Base-by-base conservation (phyloP, 2,329 filamentous ascomycete species). In the Ciborinia camelliae region DNA sequence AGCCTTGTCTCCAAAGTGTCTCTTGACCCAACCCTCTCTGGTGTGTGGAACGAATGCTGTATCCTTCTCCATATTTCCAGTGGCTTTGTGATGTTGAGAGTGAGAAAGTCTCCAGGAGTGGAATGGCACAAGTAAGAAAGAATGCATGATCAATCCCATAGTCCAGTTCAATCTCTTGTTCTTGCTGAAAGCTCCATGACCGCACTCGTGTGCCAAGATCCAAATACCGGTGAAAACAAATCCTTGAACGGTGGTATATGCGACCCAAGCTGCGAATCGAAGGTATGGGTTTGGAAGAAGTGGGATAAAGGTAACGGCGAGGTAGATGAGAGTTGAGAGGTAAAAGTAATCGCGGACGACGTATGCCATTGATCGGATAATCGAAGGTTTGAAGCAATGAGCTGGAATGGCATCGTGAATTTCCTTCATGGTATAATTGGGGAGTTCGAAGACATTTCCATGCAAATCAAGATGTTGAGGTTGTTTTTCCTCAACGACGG, bases 101-200 rank as follows among this genome's bases (percentile, higher is more conserved):
- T 91, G 89, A 39, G 84, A 87, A 74, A 86, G 86, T 77, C 89
- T 86, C 88, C 88, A 91, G 57, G 84, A 86, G 78, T 90, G 90
- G 78, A 87, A 91, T 4, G 89, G 89, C 2, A 89, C 87, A 66
- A 89, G 76, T 45, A 91, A 80, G 69, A 83, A 81, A 6, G 86
- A 89, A 79, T 91, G 88, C 51, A 86, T 77, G 63, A 83, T 76
- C 80, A 87, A 88, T 64, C 89, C 89, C 68, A 88, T 80, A 26
- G 82, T 76, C 72, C 88, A 83, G 75, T 90, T 90, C 68, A 89
- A 73, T 54, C 71, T 76, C 57, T 79, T 78, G 74, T 83, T 81
- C 28, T 78, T 76, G 15, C 86, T 89, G 76, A 91, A 90, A 52
- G 87, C 86, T 43, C 86, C 84, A 74, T 91, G 89, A 64, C 89